These are phyloP conservation scores for Hibiscus trionum DNA, from an alignment of 345 rosid species.

Conservation along the genomic window DNA sequence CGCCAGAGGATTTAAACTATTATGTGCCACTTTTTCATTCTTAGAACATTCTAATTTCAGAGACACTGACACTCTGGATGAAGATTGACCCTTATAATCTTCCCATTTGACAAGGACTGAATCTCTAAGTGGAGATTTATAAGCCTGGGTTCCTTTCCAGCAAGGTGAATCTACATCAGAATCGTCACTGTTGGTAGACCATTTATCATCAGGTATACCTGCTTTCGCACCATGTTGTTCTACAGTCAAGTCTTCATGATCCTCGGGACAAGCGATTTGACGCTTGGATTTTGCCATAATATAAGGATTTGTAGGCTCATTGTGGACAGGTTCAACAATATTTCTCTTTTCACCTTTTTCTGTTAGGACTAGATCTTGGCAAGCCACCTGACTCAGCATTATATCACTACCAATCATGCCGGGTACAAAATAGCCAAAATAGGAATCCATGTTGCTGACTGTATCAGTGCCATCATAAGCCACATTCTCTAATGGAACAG, in stretches of 20 bases:
- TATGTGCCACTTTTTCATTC: conserved; percentile 18
- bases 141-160: conserved; percentile 41
- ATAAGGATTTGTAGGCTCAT: conserved; percentile 8
- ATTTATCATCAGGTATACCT: conserved; percentile 12
- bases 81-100: conserved; percentile 12
- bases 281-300: conserved; percentile 9
- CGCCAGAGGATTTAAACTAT: conserved; percentile 42
- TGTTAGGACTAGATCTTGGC: not conserved
- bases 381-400: conserved; percentile 7
- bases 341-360: conserved; percentile 8
- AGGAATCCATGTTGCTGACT: not conserved
- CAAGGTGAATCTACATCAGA: conserved; percentile 64
- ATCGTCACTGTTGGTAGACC: conserved; percentile 21
- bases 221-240: conserved; percentile 18
- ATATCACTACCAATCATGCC: not conserved
- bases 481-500: conserved; percentile 3
- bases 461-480: conserved; percentile 3
- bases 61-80: conserved; percentile 8
- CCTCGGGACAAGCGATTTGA: conserved; percentile 8
- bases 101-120: conserved; percentile 9
- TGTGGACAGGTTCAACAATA: not conserved
- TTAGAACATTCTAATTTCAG: conserved; percentile 10
- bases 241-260: conserved; percentile 17
- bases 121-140: conserved; percentile 6
- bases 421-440: not conserved